These are phyloP conservation scores for Ceratocystis smalleyi DNA, from an alignment of 2,329 filamentous ascomycete species.

Conservation along the genomic window DNA sequence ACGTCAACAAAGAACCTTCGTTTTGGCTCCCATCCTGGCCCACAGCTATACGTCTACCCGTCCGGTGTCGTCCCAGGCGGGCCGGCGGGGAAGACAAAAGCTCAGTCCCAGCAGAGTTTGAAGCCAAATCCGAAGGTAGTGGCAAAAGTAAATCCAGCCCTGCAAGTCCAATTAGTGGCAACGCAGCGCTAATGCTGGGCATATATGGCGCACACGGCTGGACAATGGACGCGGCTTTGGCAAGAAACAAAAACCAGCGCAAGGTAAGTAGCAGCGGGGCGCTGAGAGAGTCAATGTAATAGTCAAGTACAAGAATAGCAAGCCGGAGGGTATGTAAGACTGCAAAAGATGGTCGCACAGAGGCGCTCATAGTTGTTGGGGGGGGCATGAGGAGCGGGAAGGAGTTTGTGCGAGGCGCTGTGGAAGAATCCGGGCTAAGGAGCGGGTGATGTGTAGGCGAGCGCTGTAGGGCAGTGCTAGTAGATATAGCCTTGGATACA, in stretches of 20 bases:
- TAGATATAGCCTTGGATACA: neutral
- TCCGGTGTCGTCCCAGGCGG: neutral
- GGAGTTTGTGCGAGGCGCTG: conserved; percentile 15
- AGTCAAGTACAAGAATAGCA: neutral
- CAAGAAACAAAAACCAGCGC: conserved; percentile 47
- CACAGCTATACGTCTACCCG: neutral
- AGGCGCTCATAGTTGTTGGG: neutral
- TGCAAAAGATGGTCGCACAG: neutral
- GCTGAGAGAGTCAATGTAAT: neutral
- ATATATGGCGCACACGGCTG: conserved; percentile 58
- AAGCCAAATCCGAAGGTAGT: neutral
- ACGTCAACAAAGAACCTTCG: neutral
- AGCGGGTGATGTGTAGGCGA: conserved; percentile 19
- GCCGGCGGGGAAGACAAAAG: too few species aligned
- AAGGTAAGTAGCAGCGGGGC: conserved; percentile 21
- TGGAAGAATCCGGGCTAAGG: conserved; percentile 18
- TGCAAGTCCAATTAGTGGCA: conserved; percentile 53
- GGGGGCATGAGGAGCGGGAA: conserved; percentile 16
- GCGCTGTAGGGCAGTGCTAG: conserved; percentile 1
- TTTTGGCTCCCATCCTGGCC: neutral
- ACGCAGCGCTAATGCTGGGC: conserved; percentile 46
- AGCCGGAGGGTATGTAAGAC: neutral
- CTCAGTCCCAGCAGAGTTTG: too few species aligned
- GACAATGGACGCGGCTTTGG: conserved; percentile 51
- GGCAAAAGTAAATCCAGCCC: conserved; percentile 45